These are phyloP conservation scores for Fulvia fulva DNA, from an alignment of 2,329 filamentous ascomycete genomes.

Conservation along the genomic window DNA sequence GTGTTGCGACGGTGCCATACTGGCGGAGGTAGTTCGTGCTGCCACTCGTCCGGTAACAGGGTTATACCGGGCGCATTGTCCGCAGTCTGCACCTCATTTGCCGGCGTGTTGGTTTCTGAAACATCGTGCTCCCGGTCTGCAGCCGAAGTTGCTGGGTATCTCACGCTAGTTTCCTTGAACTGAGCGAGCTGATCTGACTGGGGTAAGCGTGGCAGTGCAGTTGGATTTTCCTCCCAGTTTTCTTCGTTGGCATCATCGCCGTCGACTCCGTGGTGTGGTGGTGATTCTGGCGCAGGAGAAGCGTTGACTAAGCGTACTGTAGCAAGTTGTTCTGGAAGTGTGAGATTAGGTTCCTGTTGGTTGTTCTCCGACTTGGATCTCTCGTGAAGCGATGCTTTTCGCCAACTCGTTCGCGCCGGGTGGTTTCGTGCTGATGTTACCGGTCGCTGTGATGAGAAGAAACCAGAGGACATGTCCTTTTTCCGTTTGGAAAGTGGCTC, in stretches of 20 bases:
- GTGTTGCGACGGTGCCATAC: slow-evolving; percentile 27
- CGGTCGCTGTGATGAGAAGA: slow-evolving; percentile 19
- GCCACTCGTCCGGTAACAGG: slow-evolving; percentile 23
- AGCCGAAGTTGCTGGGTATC: slow-evolving; percentile 26
- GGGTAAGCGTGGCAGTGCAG: slow-evolving; percentile 18
- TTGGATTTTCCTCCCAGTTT: slow-evolving; percentile 10
- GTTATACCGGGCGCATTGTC: slow-evolving; percentile 21
- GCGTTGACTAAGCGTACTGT: slow-evolving; percentile 34
- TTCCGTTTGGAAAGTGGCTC: slow-evolving; percentile 21
- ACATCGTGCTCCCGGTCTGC: slow-evolving; percentile 23
- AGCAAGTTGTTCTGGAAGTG: slow-evolving; percentile 14
- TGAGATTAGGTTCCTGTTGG: slow-evolving; percentile 12
- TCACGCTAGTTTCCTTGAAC: slow-evolving; percentile 25
- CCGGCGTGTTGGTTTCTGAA: slow-evolving; percentile 26
- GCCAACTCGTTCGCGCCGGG: slow-evolving; percentile 12
- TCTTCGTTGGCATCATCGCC: slow-evolving; percentile 15
- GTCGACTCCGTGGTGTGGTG: slow-evolving; percentile 12
- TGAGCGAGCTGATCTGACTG: slow-evolving; percentile 7
- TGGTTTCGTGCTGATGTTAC: slow-evolving; percentile 19
- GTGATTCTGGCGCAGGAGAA: slow-evolving; percentile 23
- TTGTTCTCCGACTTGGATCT: slow-evolving; percentile 26
- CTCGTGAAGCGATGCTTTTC: slow-evolving; percentile 26
- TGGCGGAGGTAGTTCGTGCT: slow-evolving; percentile 20
- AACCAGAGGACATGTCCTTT: slow-evolving; percentile 11
- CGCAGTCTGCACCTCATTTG: slow-evolving; percentile 26